These are phyloP conservation scores for Ambrosiella xylebori DNA, from an alignment of 2,329 filamentous ascomycete genomes.

Conservation along the genomic window DNA sequence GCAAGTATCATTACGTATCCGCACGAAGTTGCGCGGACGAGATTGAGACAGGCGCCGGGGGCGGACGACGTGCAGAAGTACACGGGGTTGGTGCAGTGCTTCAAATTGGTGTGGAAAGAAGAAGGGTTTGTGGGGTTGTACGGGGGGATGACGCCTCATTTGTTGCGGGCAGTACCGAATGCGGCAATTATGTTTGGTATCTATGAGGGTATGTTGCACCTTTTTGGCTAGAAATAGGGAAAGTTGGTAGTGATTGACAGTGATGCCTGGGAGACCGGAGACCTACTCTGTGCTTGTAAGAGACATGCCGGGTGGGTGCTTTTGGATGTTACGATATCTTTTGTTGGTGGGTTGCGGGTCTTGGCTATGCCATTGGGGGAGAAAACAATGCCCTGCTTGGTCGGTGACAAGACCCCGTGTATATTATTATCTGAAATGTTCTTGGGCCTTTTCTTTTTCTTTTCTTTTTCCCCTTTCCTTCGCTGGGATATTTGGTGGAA, in stretches of 20 bases:
- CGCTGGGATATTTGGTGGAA: background rate
- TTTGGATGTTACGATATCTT: background rate
- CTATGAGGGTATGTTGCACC: slow-evolving; percentile 43
- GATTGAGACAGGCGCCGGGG: slow-evolving; percentile 69
- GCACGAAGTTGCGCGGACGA: slow-evolving; percentile 76
- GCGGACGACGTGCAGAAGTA: slow-evolving; percentile 58
- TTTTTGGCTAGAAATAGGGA: slow-evolving; percentile 21
- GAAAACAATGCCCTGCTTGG: background rate
- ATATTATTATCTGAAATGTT: background rate
- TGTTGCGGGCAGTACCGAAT: slow-evolving; percentile 78
- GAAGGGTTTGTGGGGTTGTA: slow-evolving; percentile 78
- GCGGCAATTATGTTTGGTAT: slow-evolving; percentile 96
- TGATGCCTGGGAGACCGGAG: background rate
- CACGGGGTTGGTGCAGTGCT: slow-evolving; percentile 74
- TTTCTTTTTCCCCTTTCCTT: background rate
- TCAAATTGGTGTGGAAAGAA: slow-evolving; percentile 71
- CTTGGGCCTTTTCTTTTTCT: background rate
- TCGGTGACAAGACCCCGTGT: too few relatives aligned
- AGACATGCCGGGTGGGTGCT: background rate
- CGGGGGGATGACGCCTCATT: slow-evolving; percentile 77
- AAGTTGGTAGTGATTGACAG: background rate
- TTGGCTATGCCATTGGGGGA: background rate
- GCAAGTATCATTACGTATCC: slow-evolving; percentile 78
- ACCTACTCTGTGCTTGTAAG: background rate
- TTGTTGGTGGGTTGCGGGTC: background rate